Base-by-base conservation (phyloP, 257 asterid species). In the Scutellaria minor region DNA sequence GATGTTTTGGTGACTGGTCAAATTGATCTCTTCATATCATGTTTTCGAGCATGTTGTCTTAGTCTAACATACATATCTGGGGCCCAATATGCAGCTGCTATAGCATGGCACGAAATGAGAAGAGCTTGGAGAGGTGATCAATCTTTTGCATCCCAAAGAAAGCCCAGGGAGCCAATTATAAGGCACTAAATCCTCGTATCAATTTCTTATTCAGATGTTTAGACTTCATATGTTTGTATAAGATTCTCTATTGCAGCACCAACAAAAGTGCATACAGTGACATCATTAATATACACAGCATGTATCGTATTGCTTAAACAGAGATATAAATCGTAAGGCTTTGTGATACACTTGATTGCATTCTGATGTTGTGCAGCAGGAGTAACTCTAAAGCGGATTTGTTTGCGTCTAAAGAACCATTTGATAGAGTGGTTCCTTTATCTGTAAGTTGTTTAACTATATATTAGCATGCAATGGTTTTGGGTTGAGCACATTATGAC, bases 71-170 rank as follows among this genome's bases (percentile, higher is more conserved):
- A 35, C 2, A 18, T 56, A 69, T 6, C 22, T 47, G 58, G 20
- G 44, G 24, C 70, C 7, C 40, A 39, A 37, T 66, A 0, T 72
- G 75, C 82, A 78, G 82, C 82, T 0, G 66, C 75, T n/a, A 3
- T 67, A 67, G 82, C 82, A 13, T 78, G 82, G 82, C 78, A 78
- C 37, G 82, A 78, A 54, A 73, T 78, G 82, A 73, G 82, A 73
- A 72, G 82, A 61, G 75, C 78, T 45, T 78, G 82, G 82, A 73
- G 78, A 67, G 75, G 82, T 14, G 75, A 78, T 51, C 71, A 39
- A 48, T 58, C 70, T 31, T 22, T 6, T 60, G 72, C 63, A 44
- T 52, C 75, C 50, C 63, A 60, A 20, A 67, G 35, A 45, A 52
- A 47, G 71, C 48, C 66, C 35, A 48, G 44, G 58, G 73, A 77